Base-by-base conservation (phyloP, 768 basidiomycete genomes). In the Trametes cubensis region DNA sequence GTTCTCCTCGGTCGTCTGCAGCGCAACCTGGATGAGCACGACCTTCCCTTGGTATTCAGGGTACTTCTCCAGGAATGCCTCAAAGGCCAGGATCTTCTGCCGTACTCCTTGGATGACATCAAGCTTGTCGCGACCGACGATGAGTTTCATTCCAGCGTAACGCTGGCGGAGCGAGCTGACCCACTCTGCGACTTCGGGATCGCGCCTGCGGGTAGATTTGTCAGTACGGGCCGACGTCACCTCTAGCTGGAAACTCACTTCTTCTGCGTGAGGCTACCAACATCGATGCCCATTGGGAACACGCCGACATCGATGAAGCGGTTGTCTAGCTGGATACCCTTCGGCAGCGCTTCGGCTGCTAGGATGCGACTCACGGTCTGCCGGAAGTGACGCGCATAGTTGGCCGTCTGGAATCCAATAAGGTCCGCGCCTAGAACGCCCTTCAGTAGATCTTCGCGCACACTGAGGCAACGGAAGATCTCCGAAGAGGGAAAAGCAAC, bases 401-500 rank as follows among this genome's bases (percentile, higher is more conserved):
- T 90, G 20, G 88, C 86, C 0, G 90, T 93, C 74, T 95, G 94
- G 82, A 98, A 98, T 3, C 92, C 94, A 34, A 98, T 87, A 46
- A 96, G 83, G 76, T 98, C 94, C 26, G 95, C 92, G 15, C 85
- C 94, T n/a, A 98, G 89, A 71, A 99, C 79, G 18, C 96, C 96
- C 38, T 86, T 82, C 25, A 98, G 79, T 23, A 97, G 82, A 23
- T 88, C 83, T 65, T 87, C 83, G 53, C 90, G 83, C 4, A 91
- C 86, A 4, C 89, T 87, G 30, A 98, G 80, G 74, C 94, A 96
- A 8, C 95, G 83, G 82, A 97, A 97, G 67, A 97, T 95, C 75
- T 98, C 96, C 26, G 92, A 94, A 44, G 87, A 90, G 3, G 95
- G 96, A 78, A 97, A 98, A 2, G 96, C 92, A 58, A 95, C 94